A percentile compares a stretch with the other conserved stretches of the same genome.
Conservation (phyloP, 164 flowering plant species). For the Umbilicus rupestris region DNA sequence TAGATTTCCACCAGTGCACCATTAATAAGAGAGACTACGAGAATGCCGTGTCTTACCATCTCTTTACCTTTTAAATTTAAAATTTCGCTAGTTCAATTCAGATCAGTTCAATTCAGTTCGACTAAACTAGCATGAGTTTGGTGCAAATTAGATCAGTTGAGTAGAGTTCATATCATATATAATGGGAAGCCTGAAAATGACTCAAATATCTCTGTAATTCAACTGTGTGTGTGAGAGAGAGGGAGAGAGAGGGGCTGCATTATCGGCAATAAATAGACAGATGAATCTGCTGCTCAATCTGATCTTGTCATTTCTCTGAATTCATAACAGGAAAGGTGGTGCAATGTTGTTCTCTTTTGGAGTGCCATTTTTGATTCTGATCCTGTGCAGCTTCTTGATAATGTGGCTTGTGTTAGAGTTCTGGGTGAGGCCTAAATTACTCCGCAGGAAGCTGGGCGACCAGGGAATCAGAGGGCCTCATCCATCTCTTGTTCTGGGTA, state of each 20-base stretch:
- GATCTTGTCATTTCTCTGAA: background rate
- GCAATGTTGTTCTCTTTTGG: background rate
- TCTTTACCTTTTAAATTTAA: background rate
- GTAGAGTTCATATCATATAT: too few relatives aligned
- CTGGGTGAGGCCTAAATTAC: background rate
- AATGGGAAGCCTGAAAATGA: too few relatives aligned
- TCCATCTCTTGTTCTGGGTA: slow-evolving; percentile 11
- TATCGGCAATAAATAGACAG: too few relatives aligned
- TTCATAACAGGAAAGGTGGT: background rate
- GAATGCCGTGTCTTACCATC: background rate
- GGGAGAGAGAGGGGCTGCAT: too few relatives aligned
- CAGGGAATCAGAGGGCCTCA: slow-evolving; percentile 13
- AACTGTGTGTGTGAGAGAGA: too few relatives aligned
- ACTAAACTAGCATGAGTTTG: background rate
- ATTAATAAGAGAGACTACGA: background rate
- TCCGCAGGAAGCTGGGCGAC: background rate
- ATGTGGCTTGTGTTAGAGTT: background rate
- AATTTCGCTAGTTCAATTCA: background rate
- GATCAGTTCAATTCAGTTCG: too few relatives aligned
- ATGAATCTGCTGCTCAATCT: background rate
- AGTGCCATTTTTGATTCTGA: background rate
- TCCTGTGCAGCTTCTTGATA: background rate
- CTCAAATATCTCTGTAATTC: too few relatives aligned
- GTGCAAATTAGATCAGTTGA: too few relatives aligned
- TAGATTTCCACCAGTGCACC: background rate